These are phyloP conservation scores for Rhododendron ovatum DNA, from an alignment of 148 eudicot species.

Conservation along the genomic window DNA sequence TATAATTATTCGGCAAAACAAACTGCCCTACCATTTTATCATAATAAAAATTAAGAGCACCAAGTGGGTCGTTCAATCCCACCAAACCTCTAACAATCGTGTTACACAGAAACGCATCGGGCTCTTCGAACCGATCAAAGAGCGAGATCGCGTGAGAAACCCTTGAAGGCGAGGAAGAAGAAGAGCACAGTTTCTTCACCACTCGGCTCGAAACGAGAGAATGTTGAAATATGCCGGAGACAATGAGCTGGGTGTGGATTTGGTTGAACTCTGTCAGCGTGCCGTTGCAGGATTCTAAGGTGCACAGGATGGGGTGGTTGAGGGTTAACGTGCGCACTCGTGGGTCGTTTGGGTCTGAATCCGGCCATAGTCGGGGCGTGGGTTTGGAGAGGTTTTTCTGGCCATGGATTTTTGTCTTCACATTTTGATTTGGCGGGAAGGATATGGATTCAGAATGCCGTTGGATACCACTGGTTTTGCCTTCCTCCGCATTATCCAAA, in stretches of 20 bases:
- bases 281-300: slow-evolving; percentile 30
- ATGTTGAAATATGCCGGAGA: slow-evolving; percentile 46
- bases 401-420: slow-evolving; percentile 29
- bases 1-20: slow-evolving; percentile 19
- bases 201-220: slow-evolving; percentile 42
- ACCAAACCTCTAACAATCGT: slow-evolving; percentile 42
- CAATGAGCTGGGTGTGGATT: slow-evolving; percentile 44
- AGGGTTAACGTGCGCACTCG: slow-evolving; percentile 20
- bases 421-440: slow-evolving; percentile 18
- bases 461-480: neutral
- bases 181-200: slow-evolving; percentile 45
- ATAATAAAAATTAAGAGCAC: slow-evolving; percentile 39
- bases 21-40: slow-evolving; percentile 26
- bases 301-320: slow-evolving; percentile 44
- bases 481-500: neutral
- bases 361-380: slow-evolving; percentile 34
- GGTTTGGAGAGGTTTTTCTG: slow-evolving; percentile 28
- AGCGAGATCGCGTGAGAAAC: slow-evolving; percentile 32
- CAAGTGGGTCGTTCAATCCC: slow-evolving; percentile 27
- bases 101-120: slow-evolving; percentile 60
- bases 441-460: neutral
- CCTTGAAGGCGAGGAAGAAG: slow-evolving; percentile 16
- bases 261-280: slow-evolving; percentile 38
- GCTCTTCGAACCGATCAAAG: slow-evolving; percentile 29
- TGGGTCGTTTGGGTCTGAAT: slow-evolving; percentile 6